Evolutionary conservation across 2,329 filamentous ascomycete genomes (phyloP), one percentile per base, ranked within the genome.

Genomic region (Aspergillus sp.): DNA sequence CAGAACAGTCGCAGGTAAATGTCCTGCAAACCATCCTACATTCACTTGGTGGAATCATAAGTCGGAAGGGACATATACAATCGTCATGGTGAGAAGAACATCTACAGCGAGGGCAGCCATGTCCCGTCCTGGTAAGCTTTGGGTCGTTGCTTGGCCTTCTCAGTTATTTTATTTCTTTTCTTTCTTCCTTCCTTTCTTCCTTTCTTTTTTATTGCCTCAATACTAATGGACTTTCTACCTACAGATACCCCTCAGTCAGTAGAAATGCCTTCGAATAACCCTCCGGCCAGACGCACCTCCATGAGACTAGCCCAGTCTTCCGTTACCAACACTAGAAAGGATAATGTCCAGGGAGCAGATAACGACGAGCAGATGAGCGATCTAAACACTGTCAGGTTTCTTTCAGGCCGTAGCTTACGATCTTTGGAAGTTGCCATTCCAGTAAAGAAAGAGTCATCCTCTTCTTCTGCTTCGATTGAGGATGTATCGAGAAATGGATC

Each of bases 401-500:
- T 19, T 12, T 6, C 13, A 12, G 27, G n/a, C 31, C 5, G 7
- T 19, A 19, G 6, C n/a, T 11, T 13, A 13, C 30, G 9, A 9
- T 30, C 45, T 4, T 37, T 60, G n/a, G 57, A 62, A 44, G 64
- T 67, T 43, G 59, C 59, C 13, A 63, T 64, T 2, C 60, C 64
- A 0, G 31, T 52, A 7, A 58, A 53, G 40, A 61, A 59, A 42
- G 42, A 48, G 9, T 50, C 58, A 10, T 55, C 65, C 2, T 62
- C 62, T 32, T 67, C 71, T 27, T 54, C 68, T 5, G 69, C 67
- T 19, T 72, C 71, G 3, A 50, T 61, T 28, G 64, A 66, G 5
- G 64, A 65, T 30, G 60, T 60, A 7, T 62, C 64, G 28, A 60
- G 70, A 42, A 70, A 71, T 42, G 67, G 69, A 5, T 75, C 69